phyloP scores from a whole-genome alignment of 148 eudicot genomes.

The Pharnaceum exiguum region DNA sequence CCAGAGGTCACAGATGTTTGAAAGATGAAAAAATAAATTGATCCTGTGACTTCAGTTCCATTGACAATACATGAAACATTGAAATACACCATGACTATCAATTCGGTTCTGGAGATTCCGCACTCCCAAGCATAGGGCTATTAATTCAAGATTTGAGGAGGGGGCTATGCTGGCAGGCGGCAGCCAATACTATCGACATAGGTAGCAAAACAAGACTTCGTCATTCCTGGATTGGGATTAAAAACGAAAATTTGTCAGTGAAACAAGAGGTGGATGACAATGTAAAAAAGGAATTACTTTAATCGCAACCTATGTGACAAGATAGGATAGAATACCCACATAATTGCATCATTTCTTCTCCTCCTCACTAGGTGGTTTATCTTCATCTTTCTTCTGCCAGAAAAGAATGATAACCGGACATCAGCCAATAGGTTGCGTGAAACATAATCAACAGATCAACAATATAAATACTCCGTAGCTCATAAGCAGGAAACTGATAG shows the following conservation, averaged over 20 bases:
- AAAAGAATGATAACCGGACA: background rate
- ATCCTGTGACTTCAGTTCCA: constrained; percentile 2
- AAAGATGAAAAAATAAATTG: background rate
- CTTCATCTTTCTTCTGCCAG: constrained; percentile 68
- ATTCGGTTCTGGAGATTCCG: background rate
- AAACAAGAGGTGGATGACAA: background rate
- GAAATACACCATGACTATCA: constrained; percentile 10
- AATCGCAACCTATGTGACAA: background rate
- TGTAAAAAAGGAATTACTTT: background rate
- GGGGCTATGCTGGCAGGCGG: background rate
- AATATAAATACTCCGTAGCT: background rate
- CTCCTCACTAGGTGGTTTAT: constrained; percentile 57
- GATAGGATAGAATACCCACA: background rate
- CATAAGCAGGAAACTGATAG: background rate
- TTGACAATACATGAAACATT: constrained; percentile 15
- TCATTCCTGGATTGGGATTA: constrained; percentile 1
- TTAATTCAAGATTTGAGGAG: background rate
- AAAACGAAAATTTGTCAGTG: constrained; percentile 1
- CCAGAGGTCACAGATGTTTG: background rate
- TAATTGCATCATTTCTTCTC: constrained; percentile 44
- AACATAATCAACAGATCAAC: background rate
- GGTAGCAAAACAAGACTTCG: background rate
- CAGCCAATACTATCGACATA: background rate
- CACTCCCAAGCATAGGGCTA: constrained; percentile 3
- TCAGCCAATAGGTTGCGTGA: background rate